Conservation (phyloP, 495 filamentous ascomycete genomes). For the Hypoxylon fragiforme region DNA sequence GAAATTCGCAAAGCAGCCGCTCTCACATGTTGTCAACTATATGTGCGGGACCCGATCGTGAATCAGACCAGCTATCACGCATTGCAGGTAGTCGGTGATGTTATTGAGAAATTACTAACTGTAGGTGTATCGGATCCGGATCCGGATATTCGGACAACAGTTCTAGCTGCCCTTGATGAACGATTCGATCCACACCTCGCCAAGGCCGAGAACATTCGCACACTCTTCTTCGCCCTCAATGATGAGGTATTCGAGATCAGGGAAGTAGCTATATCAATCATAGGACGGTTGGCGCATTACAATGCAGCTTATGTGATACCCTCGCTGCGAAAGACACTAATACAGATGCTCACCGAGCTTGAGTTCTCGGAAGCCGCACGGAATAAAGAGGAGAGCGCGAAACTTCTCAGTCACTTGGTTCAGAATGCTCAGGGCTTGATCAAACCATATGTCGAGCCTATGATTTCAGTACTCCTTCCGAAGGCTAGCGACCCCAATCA, state of each 20-base stretch:
- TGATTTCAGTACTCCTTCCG: conserved; percentile 86
- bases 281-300: conserved; percentile 84
- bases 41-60: conserved; percentile 93
- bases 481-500: conserved; percentile 82
- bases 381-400: conserved; percentile 94
- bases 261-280: conserved; percentile 93
- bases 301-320: conserved; percentile 98
- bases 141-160: conserved; percentile 82
- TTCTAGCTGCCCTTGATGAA: conserved; percentile 83
- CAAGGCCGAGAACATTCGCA: conserved; percentile 94
- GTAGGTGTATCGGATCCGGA: conserved; percentile 92
- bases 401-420: conserved; percentile 87
- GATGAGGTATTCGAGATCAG: conserved; percentile 90
- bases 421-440: conserved; percentile 88
- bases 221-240: conserved; percentile 93
- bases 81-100: conserved; percentile 93
- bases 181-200: conserved; percentile 94
- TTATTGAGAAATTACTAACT: conserved; percentile 93
- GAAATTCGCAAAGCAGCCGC: conserved; percentile 94
- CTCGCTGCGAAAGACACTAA: conserved; percentile 86
- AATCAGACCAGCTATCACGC: conserved; percentile 96
- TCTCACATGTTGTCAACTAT: conserved; percentile 95
- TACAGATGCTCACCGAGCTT: conserved; percentile 93
- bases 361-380: conserved; percentile 92
- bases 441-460: conserved; percentile 92